phyloP scores from a whole-genome alignment of 1,284 basidiomycete genomes.

The Leccinum subspadiceum region DNA sequence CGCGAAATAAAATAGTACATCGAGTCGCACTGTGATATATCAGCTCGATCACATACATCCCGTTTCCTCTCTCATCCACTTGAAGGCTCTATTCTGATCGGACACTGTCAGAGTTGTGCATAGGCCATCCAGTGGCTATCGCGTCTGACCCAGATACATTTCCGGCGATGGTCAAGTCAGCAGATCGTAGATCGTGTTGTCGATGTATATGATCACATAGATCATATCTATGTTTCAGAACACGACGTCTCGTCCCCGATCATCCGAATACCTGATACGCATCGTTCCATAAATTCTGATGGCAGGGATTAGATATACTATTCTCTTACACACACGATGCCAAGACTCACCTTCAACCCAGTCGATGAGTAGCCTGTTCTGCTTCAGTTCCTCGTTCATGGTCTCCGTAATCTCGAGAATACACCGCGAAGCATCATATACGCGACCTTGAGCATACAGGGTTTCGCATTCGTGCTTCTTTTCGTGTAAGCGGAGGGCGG shows the following conservation, averaged over 20 bases:
- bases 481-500: background rate
- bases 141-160: background rate
- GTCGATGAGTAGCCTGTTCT: background rate
- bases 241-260: background rate
- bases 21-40: background rate
- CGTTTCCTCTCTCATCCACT: background rate
- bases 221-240: background rate
- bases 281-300: background rate
- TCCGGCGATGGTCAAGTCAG: background rate
- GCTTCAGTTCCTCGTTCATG: background rate
- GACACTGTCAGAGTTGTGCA: background rate
- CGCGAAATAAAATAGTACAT: background rate
- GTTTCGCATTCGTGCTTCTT: background rate
- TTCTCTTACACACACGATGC: background rate
- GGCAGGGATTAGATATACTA: background rate
- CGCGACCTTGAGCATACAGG: background rate
- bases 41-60: background rate
- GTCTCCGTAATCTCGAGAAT: background rate
- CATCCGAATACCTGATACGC: background rate
- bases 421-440: background rate
- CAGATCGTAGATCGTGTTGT: background rate
- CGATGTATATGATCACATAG: background rate
- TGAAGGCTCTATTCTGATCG: background rate
- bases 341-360: background rate
- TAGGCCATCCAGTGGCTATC: background rate